These are phyloP conservation scores for Aspergillus candidus DNA, from an alignment of 2,329 filamentous ascomycete species.

Conservation along the genomic window DNA sequence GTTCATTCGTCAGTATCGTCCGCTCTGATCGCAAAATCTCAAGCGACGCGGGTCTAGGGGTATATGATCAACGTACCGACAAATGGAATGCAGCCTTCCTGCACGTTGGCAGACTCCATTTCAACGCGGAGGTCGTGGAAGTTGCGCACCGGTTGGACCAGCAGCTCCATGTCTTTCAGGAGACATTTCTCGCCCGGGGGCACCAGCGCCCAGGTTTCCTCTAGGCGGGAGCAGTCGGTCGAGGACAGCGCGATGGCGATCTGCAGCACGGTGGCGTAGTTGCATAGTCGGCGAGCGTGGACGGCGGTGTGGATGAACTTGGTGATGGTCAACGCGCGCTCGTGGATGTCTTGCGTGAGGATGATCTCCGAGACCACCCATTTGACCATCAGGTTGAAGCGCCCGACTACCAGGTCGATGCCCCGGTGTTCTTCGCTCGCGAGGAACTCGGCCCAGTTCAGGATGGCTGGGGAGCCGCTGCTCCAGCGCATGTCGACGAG, in stretches of 20 bases:
- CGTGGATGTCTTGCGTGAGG: conserved; percentile 51
- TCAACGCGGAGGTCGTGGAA: conserved; percentile 58
- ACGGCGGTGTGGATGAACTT: conserved; percentile 60
- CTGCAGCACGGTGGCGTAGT: conserved; percentile 62
- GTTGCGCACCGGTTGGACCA: conserved; percentile 58
- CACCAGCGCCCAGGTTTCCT: conserved; percentile 55
- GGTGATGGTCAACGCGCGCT: conserved; percentile 54
- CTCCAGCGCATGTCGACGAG: conserved; percentile 60
- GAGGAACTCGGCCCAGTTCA: conserved; percentile 59
- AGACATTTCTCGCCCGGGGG: conserved; percentile 48
- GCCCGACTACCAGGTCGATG: conserved; percentile 59
- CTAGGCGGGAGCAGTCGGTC: conserved; percentile 52
- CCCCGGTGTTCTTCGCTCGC: conserved; percentile 49
- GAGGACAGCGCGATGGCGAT: conserved; percentile 58
- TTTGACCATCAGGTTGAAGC: conserved; percentile 62
- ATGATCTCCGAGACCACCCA: conserved; percentile 60
- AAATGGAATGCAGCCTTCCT: conserved; percentile 61
- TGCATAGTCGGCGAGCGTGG: conserved; percentile 53
- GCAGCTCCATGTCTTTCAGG: conserved; percentile 53
- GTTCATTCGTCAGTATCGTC: conserved; percentile 2
- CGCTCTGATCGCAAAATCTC: too few relatives aligned
- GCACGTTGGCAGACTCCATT: conserved; percentile 55
- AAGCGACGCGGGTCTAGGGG: too few relatives aligned
- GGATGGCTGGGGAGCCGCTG: conserved; percentile 46
- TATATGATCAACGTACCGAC: conserved; percentile 43